Conservation (phyloP, 805 yeast species). For the Cyberlindnera veronae region DNA sequence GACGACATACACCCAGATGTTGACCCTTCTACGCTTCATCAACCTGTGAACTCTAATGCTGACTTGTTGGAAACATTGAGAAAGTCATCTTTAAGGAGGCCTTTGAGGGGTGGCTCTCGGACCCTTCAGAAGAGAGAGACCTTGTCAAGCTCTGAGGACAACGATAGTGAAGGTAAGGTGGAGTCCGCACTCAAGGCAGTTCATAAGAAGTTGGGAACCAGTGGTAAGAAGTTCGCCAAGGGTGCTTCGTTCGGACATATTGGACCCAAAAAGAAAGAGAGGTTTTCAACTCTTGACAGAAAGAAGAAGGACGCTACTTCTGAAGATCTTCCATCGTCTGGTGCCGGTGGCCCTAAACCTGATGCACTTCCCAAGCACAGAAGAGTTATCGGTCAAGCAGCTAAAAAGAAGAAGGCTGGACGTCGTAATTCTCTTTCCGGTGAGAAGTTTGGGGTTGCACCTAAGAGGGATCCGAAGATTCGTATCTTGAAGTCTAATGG, state of each 20-base stretch:
- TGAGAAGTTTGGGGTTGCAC: conserved; percentile 3
- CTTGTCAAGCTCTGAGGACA: too few relatives aligned
- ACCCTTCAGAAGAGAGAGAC: conserved; percentile 1
- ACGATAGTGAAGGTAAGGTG: too few relatives aligned
- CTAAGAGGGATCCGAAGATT: conserved; percentile 2
- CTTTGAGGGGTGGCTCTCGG: neutral
- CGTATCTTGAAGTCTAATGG: conserved; percentile 6
- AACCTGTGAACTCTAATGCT: conserved; percentile 11
- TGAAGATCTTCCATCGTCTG: neutral
- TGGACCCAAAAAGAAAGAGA: conserved; percentile 1
- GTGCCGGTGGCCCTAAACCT: neutral
- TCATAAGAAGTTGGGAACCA: conserved; percentile 5
- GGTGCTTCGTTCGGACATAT: conserved; percentile 5
- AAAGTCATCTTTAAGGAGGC: conserved; percentile 15
- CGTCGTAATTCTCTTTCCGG: conserved; percentile 4
- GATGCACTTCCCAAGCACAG: conserved; percentile 14
- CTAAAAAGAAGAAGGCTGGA: conserved; percentile 1
- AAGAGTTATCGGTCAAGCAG: neutral
- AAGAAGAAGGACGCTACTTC: neutral
- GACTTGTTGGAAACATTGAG: conserved; percentile 14
- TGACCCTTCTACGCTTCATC: neutral
- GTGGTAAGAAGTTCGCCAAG: conserved; percentile 14
- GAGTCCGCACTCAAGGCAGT: neutral
- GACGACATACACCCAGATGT: conserved; percentile 5
- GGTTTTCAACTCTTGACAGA: conserved; percentile 14